Evolutionary conservation across 352 stramenopile genomes (phyloP), one percentile per base, ranked within the genome.

Genomic region (Globisporangium sylvaticum): DNA sequence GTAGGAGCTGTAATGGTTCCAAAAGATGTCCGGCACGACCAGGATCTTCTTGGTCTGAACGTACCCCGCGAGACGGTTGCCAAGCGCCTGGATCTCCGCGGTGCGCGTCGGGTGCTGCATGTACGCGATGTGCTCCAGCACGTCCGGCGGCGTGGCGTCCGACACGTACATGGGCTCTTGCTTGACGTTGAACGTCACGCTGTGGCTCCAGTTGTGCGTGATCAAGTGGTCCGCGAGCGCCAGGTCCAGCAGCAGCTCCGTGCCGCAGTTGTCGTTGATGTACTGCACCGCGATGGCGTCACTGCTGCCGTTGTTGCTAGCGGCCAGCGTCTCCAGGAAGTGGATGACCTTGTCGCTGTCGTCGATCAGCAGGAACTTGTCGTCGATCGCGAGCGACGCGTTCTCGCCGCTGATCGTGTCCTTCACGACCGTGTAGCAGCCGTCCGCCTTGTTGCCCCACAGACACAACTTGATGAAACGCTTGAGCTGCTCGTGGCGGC

Each of bases 251-350:
- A 93, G 63, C 48, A 93, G 62, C 64, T 93, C 83, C 0, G 81
- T 90, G 57, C 83, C 85, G 65, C 81, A 88, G 71, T 93, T 93
- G 71, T 93, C 85, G 65, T 91, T 93, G 66, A 93, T 89, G 55
- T 74, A 91, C 58, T 91, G 77, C 4, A 90, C 70, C 3, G 65
- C 34, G 12, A 42, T 42, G 12, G 34, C 10, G 10, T 18, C 34
- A 5, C 34, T 18, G 10, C 34, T 42, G 34, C 10, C 12, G 34
- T 42, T 42, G 34, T 42, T 42, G 14, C 18, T 37, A 5, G 15
- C 37, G 7, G 27, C 15, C n/a, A 75, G 68, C 6, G 58, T 25
- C 42, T 83, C 67, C 12, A 89, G 63, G 37, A 78, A 81, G 4
- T 46, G 12, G 25, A 88, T 76, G 14, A 91, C 80, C 22, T 84